Percentiles rank a stretch among this genome's conserved stretches.
phyloP scores from a whole-genome alignment of 2,329 filamentous ascomycete genomes.

The Paramyrothecium sp. region DNA sequence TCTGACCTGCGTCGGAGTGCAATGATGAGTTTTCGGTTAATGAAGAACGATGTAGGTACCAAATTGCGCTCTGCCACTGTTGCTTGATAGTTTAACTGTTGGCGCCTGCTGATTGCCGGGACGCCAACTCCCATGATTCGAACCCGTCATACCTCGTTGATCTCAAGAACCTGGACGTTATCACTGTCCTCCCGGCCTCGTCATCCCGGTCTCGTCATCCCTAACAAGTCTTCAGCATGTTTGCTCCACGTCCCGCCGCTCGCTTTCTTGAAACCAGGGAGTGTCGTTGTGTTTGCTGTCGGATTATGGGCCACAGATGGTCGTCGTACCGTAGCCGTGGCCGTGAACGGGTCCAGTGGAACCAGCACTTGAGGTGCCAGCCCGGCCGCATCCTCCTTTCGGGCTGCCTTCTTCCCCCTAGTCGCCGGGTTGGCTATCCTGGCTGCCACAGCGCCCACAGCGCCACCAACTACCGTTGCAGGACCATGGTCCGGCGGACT shows the following conservation, averaged over 20 bases:
- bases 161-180: not conserved
- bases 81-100: no score
- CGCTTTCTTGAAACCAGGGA: slow-evolving; percentile 45
- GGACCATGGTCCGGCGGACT: not conserved
- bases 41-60: no score
- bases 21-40: no score
- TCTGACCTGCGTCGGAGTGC: no score
- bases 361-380: slow-evolving; percentile 42
- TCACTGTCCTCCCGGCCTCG: not conserved
- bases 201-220: slow-evolving; percentile 51
- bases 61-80: no score
- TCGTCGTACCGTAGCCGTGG: slow-evolving; percentile 7
- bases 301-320: slow-evolving; percentile 1
- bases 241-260: slow-evolving; percentile 67
- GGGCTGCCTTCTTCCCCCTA: slow-evolving; percentile 51
- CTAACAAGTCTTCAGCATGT: slow-evolving; percentile 67
- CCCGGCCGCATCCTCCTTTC: slow-evolving; percentile 49
- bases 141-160: no score
- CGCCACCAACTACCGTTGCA: not conserved
- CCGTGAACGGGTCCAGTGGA: slow-evolving; percentile 27
- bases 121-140: no score
- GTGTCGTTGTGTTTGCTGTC: slow-evolving; percentile 13
- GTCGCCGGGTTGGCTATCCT: slow-evolving; percentile 47
- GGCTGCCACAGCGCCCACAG: slow-evolving; percentile 10
- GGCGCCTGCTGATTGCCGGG: no score